phyloP scores from a whole-genome alignment of 225 moss, liverwort and hornwort species.

The Polytrichum formosum region DNA sequence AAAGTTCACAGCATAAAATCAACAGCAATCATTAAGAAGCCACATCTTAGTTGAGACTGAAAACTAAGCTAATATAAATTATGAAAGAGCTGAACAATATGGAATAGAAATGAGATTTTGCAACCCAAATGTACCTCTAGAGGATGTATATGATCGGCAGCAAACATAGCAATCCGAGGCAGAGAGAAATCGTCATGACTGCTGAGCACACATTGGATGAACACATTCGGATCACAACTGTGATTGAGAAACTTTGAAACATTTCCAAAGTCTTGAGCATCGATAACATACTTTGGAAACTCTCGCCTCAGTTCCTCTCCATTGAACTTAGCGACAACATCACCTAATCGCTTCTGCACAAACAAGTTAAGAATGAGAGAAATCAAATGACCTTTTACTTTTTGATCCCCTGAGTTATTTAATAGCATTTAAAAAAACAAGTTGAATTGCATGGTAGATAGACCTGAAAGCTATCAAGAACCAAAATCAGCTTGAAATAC shows the following conservation, averaged over 20 bases:
- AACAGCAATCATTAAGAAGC: too few species aligned
- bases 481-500: too few species aligned
- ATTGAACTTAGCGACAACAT: constrained; percentile 24
- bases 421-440: too few species aligned
- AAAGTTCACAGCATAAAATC: too few species aligned
- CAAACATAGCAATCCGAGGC: constrained; percentile 65
- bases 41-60: background rate
- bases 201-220: constrained; percentile 59
- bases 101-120: too few species aligned
- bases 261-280: constrained; percentile 55
- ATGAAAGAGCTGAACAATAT: too few species aligned
- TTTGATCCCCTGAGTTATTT: too few species aligned
- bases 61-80: too few species aligned
- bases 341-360: constrained; percentile 50
- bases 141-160: constrained; percentile 58
- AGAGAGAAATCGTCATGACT: constrained; percentile 42
- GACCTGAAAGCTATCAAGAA: too few species aligned
- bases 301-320: constrained; percentile 34
- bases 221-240: constrained; percentile 65
- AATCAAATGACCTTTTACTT: too few species aligned
- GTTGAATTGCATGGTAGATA: too few species aligned
- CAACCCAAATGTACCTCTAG: constrained; percentile 28
- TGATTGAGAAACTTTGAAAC: constrained; percentile 68
- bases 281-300: constrained; percentile 41
- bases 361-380: too few species aligned